Conservation (phyloP, 192 early-diverging fungal species). For the Entomortierella beljakovae region DNA sequence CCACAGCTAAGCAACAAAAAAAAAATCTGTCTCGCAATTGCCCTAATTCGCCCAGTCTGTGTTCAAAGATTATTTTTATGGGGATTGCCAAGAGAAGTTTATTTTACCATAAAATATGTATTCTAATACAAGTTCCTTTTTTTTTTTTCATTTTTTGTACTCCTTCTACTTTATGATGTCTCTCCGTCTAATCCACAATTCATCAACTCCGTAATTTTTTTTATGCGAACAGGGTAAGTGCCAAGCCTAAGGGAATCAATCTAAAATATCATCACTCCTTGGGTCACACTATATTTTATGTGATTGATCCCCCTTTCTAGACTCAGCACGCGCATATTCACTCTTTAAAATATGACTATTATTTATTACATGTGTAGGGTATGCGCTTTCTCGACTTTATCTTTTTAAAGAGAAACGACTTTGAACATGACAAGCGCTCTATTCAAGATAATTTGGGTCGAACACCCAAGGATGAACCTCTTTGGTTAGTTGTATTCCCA, state of each 20-base stretch:
- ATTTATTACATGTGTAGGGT: slow-evolving; percentile 57
- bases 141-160: not conserved
- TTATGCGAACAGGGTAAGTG: not conserved
- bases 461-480: slow-evolving; percentile 69
- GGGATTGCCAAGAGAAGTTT: slow-evolving; percentile 34
- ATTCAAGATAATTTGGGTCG: slow-evolving; percentile 71
- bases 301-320: too few relatives aligned
- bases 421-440: slow-evolving; percentile 76
- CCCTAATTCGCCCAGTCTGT: not conserved
- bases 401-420: slow-evolving; percentile 87
- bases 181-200: not conserved
- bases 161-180: slow-evolving; percentile 5
- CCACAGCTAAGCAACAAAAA: not conserved
- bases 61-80: slow-evolving; percentile 1
- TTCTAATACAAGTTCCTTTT: not conserved
- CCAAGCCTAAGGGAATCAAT: too few relatives aligned
- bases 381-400: slow-evolving; percentile 97
- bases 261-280: not conserved
- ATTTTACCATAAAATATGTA: not conserved
- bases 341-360: too few relatives aligned
- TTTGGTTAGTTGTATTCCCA: slow-evolving; percentile 95
- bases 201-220: too few relatives aligned
- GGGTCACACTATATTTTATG: not conserved
- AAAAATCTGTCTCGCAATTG: not conserved
- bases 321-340: too few relatives aligned